Evolutionary conservation across 352 stramenopile genomes (phyloP).

Genomic region (Phytophthora cryptogea): DNA sequence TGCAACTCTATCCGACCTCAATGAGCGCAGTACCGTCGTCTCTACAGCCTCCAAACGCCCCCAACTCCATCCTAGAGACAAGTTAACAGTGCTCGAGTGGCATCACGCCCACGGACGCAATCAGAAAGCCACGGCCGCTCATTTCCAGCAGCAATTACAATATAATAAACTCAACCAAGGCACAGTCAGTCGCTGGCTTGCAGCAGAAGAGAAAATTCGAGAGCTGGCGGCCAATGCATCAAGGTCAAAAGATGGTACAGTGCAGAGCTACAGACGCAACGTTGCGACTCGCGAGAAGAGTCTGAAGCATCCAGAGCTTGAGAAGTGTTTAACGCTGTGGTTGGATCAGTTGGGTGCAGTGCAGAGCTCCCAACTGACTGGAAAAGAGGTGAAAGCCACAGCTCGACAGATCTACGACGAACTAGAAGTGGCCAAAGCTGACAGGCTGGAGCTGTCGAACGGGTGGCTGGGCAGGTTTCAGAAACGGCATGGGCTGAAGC

Average conservation of each 20-base stretch:
- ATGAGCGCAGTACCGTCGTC: neutral
- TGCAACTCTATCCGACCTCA: neutral
- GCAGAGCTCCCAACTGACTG: conserved; percentile 13
- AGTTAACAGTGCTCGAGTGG: conserved; percentile 19
- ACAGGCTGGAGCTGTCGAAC: conserved; percentile 33
- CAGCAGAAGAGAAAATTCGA: conserved; percentile 23
- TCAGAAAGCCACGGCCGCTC: conserved; percentile 11
- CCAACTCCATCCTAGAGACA: conserved; percentile 8
- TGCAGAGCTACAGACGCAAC: neutral
- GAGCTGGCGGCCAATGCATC: neutral
- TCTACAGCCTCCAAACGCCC: neutral
- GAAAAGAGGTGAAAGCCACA: conserved; percentile 24
- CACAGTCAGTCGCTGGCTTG: conserved; percentile 29
- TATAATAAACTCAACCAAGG: conserved; percentile 29
- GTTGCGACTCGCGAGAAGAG: conserved; percentile 13
- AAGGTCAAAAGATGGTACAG: neutral
- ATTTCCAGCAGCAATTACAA: conserved; percentile 10
- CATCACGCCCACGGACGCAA: conserved; percentile 19
- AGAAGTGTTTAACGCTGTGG: conserved; percentile 27
- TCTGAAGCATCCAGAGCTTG: conserved; percentile 25
- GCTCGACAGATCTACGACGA: conserved; percentile 31
- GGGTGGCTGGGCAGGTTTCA: conserved; percentile 27
- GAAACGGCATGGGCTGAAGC: conserved; percentile 20
- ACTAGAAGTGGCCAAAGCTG: conserved; percentile 7
- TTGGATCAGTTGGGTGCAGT: conserved; percentile 12